Percentiles rank a stretch among this genome's conserved stretches.
phyloP scores from a whole-genome alignment of 805 yeast species.

The Cyberlindnera mrakii region DNA sequence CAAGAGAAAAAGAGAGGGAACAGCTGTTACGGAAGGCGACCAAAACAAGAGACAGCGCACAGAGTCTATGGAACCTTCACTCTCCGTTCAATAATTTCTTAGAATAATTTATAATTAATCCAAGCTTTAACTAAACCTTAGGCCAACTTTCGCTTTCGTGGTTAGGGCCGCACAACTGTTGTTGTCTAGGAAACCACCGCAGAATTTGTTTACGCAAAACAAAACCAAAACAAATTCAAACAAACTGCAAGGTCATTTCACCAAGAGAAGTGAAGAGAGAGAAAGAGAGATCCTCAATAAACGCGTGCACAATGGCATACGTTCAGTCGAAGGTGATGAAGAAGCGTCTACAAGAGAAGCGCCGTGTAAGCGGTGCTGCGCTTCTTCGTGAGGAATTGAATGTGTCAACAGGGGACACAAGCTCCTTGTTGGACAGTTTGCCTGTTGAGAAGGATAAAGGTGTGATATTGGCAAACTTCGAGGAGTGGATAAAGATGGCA shows the following conservation, averaged over 20 bases:
- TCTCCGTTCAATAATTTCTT: no score
- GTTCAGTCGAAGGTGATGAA: slow-evolving; percentile 23
- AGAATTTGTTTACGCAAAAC: no score
- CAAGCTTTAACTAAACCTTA: no score
- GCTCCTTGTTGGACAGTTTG: slow-evolving; percentile 19
- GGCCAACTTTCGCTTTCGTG: neutral
- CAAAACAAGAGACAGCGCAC: slow-evolving; percentile 23
- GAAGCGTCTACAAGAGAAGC: slow-evolving; percentile 23
- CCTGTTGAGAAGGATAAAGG: slow-evolving; percentile 28
- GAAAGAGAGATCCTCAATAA: no score
- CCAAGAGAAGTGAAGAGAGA: no score
- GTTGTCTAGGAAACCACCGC: neutral
- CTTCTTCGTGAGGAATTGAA: slow-evolving; percentile 25
- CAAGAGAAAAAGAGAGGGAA: slow-evolving; percentile 35
- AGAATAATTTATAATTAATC: no score
- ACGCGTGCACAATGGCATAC: slow-evolving; percentile 18
- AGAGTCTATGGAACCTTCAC: neutral
- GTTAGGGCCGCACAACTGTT: neutral
- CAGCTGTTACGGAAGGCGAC: slow-evolving; percentile 19
- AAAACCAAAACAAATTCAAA: no score
- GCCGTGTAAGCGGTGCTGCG: slow-evolving; percentile 29
- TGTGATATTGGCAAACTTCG: slow-evolving; percentile 40
- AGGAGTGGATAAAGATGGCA: slow-evolving; percentile 77
- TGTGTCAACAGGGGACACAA: slow-evolving; percentile 8
- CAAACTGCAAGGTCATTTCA: no score